Evolutionary conservation across 2,329 filamentous ascomycete genomes (phyloP).

Genomic region (Clonostachys sp.): DNA sequence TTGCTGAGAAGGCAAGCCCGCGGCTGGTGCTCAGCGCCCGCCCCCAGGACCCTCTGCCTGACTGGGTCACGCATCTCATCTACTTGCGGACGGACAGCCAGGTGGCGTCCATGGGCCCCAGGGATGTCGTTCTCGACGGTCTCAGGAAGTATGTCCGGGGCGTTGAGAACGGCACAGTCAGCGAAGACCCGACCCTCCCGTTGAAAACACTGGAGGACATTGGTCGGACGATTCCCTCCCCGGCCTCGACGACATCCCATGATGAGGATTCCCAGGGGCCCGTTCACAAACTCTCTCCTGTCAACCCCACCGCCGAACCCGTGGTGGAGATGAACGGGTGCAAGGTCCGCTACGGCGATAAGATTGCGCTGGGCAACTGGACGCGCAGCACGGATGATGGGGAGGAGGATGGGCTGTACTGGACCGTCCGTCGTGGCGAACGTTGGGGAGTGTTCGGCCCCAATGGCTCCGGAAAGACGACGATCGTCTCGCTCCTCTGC

Average conservation of each 20-base stretch:
- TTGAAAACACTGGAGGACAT: slow-evolving; percentile 44
- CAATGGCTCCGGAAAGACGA: slow-evolving; percentile 95
- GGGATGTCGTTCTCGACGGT: slow-evolving; percentile 53
- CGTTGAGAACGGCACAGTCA: slow-evolving; percentile 34
- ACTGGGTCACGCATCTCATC: slow-evolving; percentile 85
- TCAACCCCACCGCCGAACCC: slow-evolving; percentile 49
- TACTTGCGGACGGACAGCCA: slow-evolving; percentile 65
- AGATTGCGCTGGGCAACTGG: slow-evolving; percentile 79
- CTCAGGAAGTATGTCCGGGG: slow-evolving; percentile 42
- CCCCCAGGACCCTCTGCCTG: slow-evolving; percentile 81
- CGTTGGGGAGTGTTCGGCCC: slow-evolving; percentile 91
- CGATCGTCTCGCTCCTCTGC: slow-evolving; percentile 83
- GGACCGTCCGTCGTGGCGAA: slow-evolving; percentile 78
- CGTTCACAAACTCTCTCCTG: slow-evolving; percentile 10
- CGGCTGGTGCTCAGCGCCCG: slow-evolving; percentile 73
- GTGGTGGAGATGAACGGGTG: slow-evolving; percentile 87
- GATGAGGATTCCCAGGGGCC: slow-evolving; percentile 1
- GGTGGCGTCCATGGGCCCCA: slow-evolving; percentile 61
- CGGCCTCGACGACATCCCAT: slow-evolving; percentile 5
- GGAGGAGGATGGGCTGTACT: slow-evolving; percentile 61
- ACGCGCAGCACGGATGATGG: slow-evolving; percentile 49
- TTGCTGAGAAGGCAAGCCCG: slow-evolving; percentile 64
- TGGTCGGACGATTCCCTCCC: slow-evolving; percentile 34
- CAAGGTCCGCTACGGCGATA: slow-evolving; percentile 73
- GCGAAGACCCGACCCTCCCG: slow-evolving; percentile 42